Evolutionary conservation across 129 eudicot genomes (phyloP), one percentile per base, ranked within the genome.

Genomic region (Centrapalus pauciflorus): DNA sequence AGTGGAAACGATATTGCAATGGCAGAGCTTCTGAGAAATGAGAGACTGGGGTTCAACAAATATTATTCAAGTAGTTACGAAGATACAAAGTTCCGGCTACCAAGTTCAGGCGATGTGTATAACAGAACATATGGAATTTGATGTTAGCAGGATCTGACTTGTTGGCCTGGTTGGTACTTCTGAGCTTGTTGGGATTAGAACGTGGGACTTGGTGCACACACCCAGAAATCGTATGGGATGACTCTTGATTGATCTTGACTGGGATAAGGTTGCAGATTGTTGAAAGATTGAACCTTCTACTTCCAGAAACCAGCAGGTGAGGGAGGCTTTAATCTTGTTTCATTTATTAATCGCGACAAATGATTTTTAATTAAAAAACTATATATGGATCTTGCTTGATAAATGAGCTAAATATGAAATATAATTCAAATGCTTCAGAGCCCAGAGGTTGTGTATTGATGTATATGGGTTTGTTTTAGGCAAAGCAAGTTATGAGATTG

Each of bases 251-350:
- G 71, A 73, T 83, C 79, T 71, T 83, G 71, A 52, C 73, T 60
- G 49, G 76, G 65, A n/a, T n/a, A n/a, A 60, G 59, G 32, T 76
- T n/a, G n/a, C n/a, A n/a, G n/a, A 79, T 74, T 76, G 89, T 81
- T 74, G 85, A 61, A 62, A 76, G 83, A 77, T 70, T 55, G 52
- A 77, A 73, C 77, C 71, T 76, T 75, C 76, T 69, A 65, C 35
- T 59, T 85, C 86, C 82, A 6, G 72, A 74, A 82, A 78, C 83
- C 85, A 80, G 78, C 81, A 78, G 96, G 96, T 88, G 59, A 76
- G n/a, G n/a, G n/a, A n/a, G 28, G 4, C 7, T 43, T 25, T 12
- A 19, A 40, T 13, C 11, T 28, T 3, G 17, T 37, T n/a, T 29
- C 16, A 17, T 37, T 72, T 0, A 2, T 41, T 41, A 19, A 10